A percentile compares a stretch with the other conserved stretches of the same genome.
These are phyloP conservation scores for Syzygium malaccense DNA, from an alignment of 441 rosid genomes.

Conservation along the genomic window DNA sequence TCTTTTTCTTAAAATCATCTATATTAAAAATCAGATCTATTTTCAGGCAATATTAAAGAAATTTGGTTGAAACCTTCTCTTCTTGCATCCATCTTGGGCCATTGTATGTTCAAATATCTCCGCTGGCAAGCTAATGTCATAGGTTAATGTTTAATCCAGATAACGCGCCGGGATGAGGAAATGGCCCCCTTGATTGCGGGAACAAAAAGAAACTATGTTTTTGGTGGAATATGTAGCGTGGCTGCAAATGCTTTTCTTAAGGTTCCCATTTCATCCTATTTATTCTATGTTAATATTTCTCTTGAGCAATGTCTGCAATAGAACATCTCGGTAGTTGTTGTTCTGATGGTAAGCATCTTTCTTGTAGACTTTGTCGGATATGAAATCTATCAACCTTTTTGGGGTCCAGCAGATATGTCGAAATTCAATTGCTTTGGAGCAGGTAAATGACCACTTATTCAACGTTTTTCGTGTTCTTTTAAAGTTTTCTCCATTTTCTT, in stretches of 20 bases:
- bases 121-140: neutral
- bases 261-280: slow-evolving; percentile 33
- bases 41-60: neutral
- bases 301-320: neutral
- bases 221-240: slow-evolving; percentile 89
- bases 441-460: slow-evolving; percentile 36
- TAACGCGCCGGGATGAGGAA: slow-evolving; percentile 93
- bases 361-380: slow-evolving; percentile 75
- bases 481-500: neutral
- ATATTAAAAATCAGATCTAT: neutral
- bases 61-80: neutral
- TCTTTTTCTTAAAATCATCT: neutral
- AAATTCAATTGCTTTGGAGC: slow-evolving; percentile 92
- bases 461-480: neutral
- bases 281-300: neutral
- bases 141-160: slow-evolving; percentile 24
- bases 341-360: neutral
- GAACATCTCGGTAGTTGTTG: neutral
- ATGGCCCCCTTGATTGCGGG: slow-evolving; percentile 85
- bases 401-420: slow-evolving; percentile 99
- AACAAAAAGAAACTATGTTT: slow-evolving; percentile 75
- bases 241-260: slow-evolving; percentile 87
- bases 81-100: neutral
- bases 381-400: slow-evolving; percentile 87
- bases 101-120: neutral